A percentile compares a stretch with the other conserved stretches of the same genome.
Evolutionary conservation across 169 alveolate species (phyloP).

Genomic region (Theileria annulata): DNA sequence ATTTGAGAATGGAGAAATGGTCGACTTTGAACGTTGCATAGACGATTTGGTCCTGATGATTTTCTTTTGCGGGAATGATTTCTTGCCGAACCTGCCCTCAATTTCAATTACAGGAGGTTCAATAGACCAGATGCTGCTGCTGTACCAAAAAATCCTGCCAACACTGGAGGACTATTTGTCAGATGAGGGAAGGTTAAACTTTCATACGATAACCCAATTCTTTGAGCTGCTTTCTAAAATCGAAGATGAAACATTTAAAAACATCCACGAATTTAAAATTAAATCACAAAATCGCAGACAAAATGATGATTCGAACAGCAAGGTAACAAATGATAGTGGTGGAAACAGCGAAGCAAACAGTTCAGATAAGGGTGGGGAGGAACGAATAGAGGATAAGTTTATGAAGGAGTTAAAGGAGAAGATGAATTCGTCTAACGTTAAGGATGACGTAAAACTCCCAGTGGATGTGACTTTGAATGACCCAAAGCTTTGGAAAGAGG

Average conservation of each 20-base stretch:
- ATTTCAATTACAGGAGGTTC: slow-evolving; percentile 94
- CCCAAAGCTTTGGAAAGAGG: slow-evolving; percentile 56
- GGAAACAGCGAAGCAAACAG: slow-evolving; percentile 15
- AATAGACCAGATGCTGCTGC: slow-evolving; percentile 91
- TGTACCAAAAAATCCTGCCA: slow-evolving; percentile 90
- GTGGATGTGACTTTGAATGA: slow-evolving; percentile 61
- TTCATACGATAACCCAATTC: slow-evolving; percentile 74
- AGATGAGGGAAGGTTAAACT: slow-evolving; percentile 84
- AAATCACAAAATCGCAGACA: slow-evolving; percentile 71
- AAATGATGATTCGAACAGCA: slow-evolving; percentile 25
- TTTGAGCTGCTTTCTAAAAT: slow-evolving; percentile 80
- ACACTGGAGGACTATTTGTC: slow-evolving; percentile 87
- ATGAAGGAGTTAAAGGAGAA: slow-evolving; percentile 36
- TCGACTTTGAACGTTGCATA: slow-evolving; percentile 91
- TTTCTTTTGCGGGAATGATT: slow-evolving; percentile 97
- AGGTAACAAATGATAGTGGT: slow-evolving; percentile 18
- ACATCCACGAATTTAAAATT: slow-evolving; percentile 82
- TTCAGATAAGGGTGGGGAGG: not conserved
- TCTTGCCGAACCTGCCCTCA: slow-evolving; percentile 94
- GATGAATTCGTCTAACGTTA: slow-evolving; percentile 24
- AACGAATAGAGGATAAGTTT: slow-evolving; percentile 18
- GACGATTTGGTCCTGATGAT: slow-evolving; percentile 96
- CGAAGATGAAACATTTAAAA: slow-evolving; percentile 84
- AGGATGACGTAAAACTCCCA: slow-evolving; percentile 59
- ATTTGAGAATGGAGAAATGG: slow-evolving; percentile 45